These are phyloP conservation scores for Hyaloraphidium curvatum DNA, from an alignment of 192 early-diverging fungal genomes.

Conservation along the genomic window DNA sequence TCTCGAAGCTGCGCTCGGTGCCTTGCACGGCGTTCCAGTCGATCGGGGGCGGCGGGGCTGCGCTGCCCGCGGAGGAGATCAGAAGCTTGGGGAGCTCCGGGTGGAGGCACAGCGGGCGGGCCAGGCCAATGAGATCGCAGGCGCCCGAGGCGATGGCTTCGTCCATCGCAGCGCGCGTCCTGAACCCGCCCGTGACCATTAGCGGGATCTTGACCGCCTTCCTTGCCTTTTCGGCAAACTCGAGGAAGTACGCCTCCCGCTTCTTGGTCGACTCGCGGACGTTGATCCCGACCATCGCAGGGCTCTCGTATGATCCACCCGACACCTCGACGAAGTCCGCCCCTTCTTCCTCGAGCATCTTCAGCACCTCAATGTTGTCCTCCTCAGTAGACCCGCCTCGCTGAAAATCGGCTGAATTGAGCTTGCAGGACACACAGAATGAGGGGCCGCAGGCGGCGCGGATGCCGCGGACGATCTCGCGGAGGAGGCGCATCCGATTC, in stretches of 20 bases:
- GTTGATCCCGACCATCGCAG: constrained; percentile 2
- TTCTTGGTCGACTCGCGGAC: not conserved
- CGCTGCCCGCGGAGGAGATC: not conserved
- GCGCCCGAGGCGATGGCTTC: not conserved
- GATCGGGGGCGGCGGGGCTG: not conserved
- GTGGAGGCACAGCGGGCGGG: constrained; percentile 1
- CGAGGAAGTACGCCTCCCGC: not conserved
- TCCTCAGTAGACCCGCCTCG: not conserved
- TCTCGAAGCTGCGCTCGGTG: not conserved
- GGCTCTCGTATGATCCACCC: not conserved
- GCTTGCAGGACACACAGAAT: not conserved
- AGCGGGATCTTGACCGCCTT: not conserved
- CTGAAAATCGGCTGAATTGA: not conserved
- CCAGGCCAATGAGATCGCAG: not conserved
- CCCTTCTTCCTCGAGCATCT: not conserved
- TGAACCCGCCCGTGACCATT: constrained; percentile 2
- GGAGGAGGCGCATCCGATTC: constrained; percentile 1
- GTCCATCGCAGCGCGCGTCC: not conserved
- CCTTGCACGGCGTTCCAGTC: not conserved
- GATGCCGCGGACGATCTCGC: not conserved
- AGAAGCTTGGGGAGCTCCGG: not conserved
- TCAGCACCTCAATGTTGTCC: not conserved
- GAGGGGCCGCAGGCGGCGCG: not conserved
- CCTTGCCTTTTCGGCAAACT: not conserved
- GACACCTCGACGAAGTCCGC: not conserved